A percentile compares a stretch with the other conserved stretches of the same genome.
Conservation (phyloP, 768 basidiomycete species). For the Pleurotus sapidus region DNA sequence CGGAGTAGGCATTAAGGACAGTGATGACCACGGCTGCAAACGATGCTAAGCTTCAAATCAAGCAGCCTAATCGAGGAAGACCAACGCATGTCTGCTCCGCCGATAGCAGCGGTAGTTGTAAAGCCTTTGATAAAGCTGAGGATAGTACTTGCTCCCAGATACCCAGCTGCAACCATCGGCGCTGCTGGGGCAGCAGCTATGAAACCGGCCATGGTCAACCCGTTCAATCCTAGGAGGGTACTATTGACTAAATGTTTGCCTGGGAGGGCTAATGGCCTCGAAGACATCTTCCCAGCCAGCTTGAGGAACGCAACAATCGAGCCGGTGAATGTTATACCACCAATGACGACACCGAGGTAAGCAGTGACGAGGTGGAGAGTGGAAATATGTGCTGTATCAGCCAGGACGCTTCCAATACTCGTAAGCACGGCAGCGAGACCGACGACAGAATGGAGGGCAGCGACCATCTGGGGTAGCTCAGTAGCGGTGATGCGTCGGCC, state of each 20-base stretch:
- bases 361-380: conserved; percentile 80
- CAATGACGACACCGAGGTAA: conserved; percentile 82
- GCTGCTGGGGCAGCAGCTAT: conserved; percentile 64
- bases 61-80: conserved; percentile 12
- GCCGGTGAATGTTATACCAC: conserved; percentile 87
- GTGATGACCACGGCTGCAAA: conserved; percentile 81
- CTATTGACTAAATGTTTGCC: conserved; percentile 76
- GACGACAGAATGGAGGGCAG: conserved; percentile 84
- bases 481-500: conserved; percentile 85
- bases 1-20: conserved; percentile 87
- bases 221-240: conserved; percentile 70
- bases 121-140: conserved; percentile 85
- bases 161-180: conserved; percentile 75
- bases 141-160: conserved; percentile 67
- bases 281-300: conserved; percentile 78
- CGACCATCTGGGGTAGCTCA: conserved; percentile 81
- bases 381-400: conserved; percentile 64
- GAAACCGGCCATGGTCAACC: conserved; percentile 74
- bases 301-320: conserved; percentile 90
- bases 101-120: conserved; percentile 89
- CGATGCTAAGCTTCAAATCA: not conserved
- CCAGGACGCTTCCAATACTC: conserved; percentile 77
- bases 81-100: conserved; percentile 92
- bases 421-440: conserved; percentile 89
- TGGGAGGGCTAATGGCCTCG: conserved; percentile 68